Conservation (phyloP, 768 basidiomycete genomes). For the Tremella mesenterica region DNA sequence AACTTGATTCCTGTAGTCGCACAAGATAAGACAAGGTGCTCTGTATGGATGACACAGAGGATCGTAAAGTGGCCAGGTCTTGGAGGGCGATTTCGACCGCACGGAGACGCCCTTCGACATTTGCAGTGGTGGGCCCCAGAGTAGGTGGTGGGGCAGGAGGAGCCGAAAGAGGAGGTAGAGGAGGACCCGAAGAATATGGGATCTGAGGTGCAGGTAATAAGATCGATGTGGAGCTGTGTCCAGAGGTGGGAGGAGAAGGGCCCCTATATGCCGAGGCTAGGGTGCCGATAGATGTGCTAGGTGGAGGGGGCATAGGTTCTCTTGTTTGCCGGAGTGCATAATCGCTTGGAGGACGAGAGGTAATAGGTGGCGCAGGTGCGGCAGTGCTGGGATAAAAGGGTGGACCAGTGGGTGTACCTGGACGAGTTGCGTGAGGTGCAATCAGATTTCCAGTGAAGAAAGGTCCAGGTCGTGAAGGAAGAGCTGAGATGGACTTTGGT, state of each 20-base stretch:
- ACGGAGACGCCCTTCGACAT: conserved; percentile 15
- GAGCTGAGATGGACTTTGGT: conserved; percentile 36
- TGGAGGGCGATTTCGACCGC: conserved; percentile 17
- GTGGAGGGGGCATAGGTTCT: conserved; percentile 37
- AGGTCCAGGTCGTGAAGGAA: conserved; percentile 31
- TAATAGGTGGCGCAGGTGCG: conserved; percentile 33
- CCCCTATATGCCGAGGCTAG: conserved; percentile 14
- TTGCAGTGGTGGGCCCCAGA: conserved; percentile 3
- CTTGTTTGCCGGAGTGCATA: conserved; percentile 23
- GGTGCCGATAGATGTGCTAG: conserved; percentile 18
- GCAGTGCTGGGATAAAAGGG: conserved; percentile 30
- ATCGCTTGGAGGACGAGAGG: conserved; percentile 20
- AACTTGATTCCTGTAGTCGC: conserved; percentile 6
- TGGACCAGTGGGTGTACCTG: conserved; percentile 21
- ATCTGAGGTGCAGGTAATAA: conserved; percentile 5
- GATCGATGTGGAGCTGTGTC: conserved; percentile 2
- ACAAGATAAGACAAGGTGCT: conserved; percentile 1
- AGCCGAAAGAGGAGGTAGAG: not conserved
- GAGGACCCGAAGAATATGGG: not conserved
- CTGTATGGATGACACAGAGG: conserved; percentile 11
- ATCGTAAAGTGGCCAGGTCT: conserved; percentile 12
- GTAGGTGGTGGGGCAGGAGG: conserved; percentile 13
- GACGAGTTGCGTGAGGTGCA: conserved; percentile 3
- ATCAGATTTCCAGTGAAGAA: conserved; percentile 16
- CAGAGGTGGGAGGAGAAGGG: conserved; percentile 7